Conservation (phyloP, 2,329 filamentous ascomycete genomes). For the Colletotrichum spaethianum region DNA sequence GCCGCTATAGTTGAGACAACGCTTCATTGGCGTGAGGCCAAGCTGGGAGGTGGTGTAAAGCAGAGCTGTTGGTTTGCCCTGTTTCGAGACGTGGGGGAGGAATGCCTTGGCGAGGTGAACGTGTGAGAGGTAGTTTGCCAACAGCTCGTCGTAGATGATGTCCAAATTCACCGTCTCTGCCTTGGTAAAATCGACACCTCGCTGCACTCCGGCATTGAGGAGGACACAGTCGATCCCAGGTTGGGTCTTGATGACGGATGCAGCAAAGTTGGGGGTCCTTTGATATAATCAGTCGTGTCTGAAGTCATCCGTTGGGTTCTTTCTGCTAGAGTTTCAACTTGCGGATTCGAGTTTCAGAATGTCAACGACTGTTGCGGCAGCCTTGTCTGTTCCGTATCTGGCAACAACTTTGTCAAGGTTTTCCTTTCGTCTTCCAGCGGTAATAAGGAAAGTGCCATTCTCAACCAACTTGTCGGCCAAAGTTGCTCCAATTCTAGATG, state of each 20-base stretch:
- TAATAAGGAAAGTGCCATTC: conserved; percentile 60
- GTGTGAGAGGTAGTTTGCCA: conserved; percentile 49
- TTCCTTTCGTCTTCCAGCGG: conserved; percentile 63
- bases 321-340: background rate
- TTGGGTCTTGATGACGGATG: conserved; percentile 49
- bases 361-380: conserved; percentile 43
- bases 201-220: conserved; percentile 70
- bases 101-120: conserved; percentile 48
- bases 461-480: conserved; percentile 56
- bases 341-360: conserved; percentile 8
- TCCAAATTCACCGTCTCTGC: conserved; percentile 48
- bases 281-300: background rate
- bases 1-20: conserved; percentile 47
- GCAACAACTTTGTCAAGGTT: conserved; percentile 63
- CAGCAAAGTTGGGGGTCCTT: conserved; percentile 3
- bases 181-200: conserved; percentile 56
- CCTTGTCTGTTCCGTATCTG: conserved; percentile 58
- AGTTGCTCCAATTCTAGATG: conserved; percentile 48
- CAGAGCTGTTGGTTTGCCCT: conserved; percentile 35
- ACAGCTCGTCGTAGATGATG: conserved; percentile 47
- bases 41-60: conserved; percentile 43
- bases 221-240: conserved; percentile 70
- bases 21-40: conserved; percentile 29
- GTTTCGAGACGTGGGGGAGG: conserved; percentile 46
- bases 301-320: background rate